Conservation (phyloP, 371 early-diverging fungal genomes). For the Mortierella sp. region DNA sequence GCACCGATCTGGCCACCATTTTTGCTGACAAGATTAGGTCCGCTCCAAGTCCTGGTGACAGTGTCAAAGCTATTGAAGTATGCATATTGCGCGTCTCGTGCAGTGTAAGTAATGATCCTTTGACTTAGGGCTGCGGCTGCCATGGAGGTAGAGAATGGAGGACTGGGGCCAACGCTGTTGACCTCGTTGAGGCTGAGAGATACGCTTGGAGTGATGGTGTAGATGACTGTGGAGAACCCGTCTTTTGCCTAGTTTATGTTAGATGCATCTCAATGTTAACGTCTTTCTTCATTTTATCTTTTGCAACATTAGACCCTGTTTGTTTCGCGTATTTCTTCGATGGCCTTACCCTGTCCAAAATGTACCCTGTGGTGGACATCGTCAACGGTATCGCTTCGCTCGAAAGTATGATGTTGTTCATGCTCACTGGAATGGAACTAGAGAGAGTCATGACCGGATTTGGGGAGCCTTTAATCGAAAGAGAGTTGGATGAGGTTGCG, state of each 20-base stretch:
- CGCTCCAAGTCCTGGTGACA: not conserved
- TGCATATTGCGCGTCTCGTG: not conserved
- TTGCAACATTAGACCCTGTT: not conserved
- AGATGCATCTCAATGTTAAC: not conserved
- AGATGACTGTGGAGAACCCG: not conserved
- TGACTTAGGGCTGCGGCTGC: not conserved
- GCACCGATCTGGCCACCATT: not conserved
- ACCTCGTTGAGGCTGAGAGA: not conserved
- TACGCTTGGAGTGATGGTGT: not conserved
- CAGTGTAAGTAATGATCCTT: not conserved
- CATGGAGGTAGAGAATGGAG: not conserved
- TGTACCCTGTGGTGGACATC: not conserved
- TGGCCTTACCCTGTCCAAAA: not conserved
- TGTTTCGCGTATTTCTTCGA: no score
- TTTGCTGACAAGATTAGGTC: not conserved
- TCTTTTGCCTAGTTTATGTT: not conserved
- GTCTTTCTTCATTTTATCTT: not conserved
- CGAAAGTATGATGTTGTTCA: not conserved
- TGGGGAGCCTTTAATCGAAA: no score
- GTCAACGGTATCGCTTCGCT: not conserved
- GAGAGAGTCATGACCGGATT: not conserved
- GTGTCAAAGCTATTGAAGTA: conserved; percentile 8
- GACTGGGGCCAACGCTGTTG: not conserved
- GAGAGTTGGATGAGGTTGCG: not conserved
- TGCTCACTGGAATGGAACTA: not conserved